phyloP scores from a whole-genome alignment of 495 filamentous ascomycete genomes.

The Penicillium simplicissimum region DNA sequence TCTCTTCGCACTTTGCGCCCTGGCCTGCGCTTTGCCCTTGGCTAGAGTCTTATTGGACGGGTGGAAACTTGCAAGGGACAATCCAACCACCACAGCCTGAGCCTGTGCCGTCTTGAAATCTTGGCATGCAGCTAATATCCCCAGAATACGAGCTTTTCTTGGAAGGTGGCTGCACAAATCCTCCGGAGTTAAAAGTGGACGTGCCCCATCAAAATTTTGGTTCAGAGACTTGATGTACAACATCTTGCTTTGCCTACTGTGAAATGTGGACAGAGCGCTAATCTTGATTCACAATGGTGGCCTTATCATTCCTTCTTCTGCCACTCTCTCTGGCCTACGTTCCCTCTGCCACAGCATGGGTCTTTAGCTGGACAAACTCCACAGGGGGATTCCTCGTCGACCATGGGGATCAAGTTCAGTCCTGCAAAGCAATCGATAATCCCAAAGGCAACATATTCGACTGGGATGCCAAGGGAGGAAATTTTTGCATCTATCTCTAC shows the following conservation, averaged over 20 bases:
- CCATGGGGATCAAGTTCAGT: not conserved
- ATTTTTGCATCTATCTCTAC: conserved; percentile 15
- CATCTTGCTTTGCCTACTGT: not conserved
- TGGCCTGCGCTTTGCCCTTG: not conserved
- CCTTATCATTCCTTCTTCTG: conserved; percentile 6
- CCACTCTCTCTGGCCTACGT: conserved; percentile 7
- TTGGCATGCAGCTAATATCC: conserved; percentile 10
- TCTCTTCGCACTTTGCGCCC: not conserved
- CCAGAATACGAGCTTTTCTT: conserved; percentile 10
- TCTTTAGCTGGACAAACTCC: conserved; percentile 10
- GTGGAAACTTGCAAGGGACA: not conserved
- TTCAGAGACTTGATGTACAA: not conserved
- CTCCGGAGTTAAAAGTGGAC: not conserved
- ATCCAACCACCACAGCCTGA: not conserved
- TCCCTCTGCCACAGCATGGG: conserved; percentile 10
- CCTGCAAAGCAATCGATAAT: conserved; percentile 13
- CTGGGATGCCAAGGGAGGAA: conserved; percentile 10
- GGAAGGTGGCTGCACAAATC: not conserved
- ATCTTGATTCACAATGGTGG: not conserved
- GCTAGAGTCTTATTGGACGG: not conserved
- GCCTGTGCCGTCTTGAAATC: not conserved
- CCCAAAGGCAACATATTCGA: conserved; percentile 12
- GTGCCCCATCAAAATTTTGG: not conserved
- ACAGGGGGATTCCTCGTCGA: not conserved
- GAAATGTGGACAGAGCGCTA: not conserved